Evolutionary conservation across 345 rosid genomes (phyloP), one percentile per base, ranked within the genome.

Genomic region (Hibiscus mutabilis): DNA sequence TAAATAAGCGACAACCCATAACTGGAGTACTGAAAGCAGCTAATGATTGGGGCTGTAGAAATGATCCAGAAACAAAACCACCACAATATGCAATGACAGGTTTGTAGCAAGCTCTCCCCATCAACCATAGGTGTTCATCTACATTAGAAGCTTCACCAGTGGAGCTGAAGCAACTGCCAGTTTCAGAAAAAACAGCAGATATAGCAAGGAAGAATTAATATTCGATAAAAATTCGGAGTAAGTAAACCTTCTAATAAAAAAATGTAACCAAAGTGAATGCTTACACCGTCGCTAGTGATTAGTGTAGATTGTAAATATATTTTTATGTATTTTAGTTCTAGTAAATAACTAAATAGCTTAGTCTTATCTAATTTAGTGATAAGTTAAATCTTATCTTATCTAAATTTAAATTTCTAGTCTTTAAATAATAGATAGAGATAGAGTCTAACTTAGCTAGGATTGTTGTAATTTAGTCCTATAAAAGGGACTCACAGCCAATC

Each of bases 1-100:
- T 84, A 67, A 84, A 90, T 86, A 95, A 83, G 77, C 90, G 82
- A 82, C 93, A 88, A 61, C 99, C 99, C 97, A 95, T 92, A 52
- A 83, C 90, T 22, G 97, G 85, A 5, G 96, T 91, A 78, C 99
- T 95, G 74, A 95, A 95, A 75, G 97, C 97, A 78, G 99, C 91
- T 71, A 90, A 75, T 22, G 97, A 87, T 73, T 95, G 97, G 64
- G 93, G 81, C 84, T 95, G 97, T 76, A 90, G 72, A 55, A 95
- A 78, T 52, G 97, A 92, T 24, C 99, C 99, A 12, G 97, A 24
- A 66, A 88, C 76, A 79, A 95, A 95, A 73, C 78, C 86, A 8
- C 99, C 97, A 77, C 99, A 95, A 75, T 92, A 92, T 81, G 92
- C 99, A 2, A 95, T 89, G 74, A 95, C 78, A 33, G 99, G 99